phyloP scores from a whole-genome alignment of 2,329 filamentous ascomycete genomes.

The Arthrobotrys musiformis region DNA sequence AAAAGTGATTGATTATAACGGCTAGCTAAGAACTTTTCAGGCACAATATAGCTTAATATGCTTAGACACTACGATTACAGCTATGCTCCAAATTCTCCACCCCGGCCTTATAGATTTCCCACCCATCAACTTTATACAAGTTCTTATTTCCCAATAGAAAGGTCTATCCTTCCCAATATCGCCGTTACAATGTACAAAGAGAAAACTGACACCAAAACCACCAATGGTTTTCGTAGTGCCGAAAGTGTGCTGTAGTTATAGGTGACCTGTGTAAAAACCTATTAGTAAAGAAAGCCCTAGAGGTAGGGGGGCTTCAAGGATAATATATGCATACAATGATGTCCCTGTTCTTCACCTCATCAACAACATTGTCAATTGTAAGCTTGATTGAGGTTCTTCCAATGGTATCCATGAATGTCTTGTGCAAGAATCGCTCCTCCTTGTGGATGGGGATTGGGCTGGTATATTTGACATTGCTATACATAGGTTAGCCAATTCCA shows the following conservation, averaged over 20 bases:
- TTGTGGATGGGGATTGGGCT: slow-evolving; percentile 78
- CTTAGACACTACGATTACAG: slow-evolving; percentile 28
- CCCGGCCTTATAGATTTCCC: no score
- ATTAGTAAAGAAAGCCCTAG: neutral
- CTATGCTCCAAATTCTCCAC: neutral
- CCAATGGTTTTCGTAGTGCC: slow-evolving; percentile 83
- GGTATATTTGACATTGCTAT: slow-evolving; percentile 80
- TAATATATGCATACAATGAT: slow-evolving; percentile 70
- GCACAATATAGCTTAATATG: slow-evolving; percentile 33
- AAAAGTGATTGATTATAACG: slow-evolving; percentile 30
- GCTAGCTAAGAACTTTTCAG: slow-evolving; percentile 42
- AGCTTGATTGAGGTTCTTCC: slow-evolving; percentile 85
- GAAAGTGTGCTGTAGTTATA: slow-evolving; percentile 84
- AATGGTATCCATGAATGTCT: slow-evolving; percentile 92
- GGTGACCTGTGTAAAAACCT: slow-evolving; percentile 67
- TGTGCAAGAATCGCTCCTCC: slow-evolving; percentile 73
- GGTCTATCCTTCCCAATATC: slow-evolving; percentile 79
- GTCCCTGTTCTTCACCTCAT: slow-evolving; percentile 86
- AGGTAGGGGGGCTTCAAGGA: neutral
- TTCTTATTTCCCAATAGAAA: slow-evolving; percentile 76
- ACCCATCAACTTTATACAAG: neutral
- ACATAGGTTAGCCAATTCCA: slow-evolving; percentile 59
- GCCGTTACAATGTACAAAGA: slow-evolving; percentile 79
- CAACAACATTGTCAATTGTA: slow-evolving; percentile 85
- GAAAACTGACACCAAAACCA: slow-evolving; percentile 79